Conservation (phyloP, 345 rosid genomes). For the Pistacia vera region DNA sequence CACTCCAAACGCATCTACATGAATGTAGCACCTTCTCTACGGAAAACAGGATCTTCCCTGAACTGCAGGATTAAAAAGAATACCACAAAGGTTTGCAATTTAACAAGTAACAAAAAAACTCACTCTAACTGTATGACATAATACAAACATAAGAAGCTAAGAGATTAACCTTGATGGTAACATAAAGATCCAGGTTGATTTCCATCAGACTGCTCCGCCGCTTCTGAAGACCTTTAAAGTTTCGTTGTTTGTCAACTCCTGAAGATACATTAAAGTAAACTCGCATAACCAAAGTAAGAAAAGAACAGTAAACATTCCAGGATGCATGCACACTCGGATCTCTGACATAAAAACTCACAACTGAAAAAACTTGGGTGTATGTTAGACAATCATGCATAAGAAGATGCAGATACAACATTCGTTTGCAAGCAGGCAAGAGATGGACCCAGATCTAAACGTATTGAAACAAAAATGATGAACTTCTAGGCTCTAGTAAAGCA, state of each 20-base stretch:
- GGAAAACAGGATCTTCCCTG: slow-evolving; percentile 93
- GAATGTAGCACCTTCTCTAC: slow-evolving; percentile 90
- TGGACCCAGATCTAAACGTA: too few relatives aligned
- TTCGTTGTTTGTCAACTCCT: slow-evolving; percentile 87
- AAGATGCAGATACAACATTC: neutral
- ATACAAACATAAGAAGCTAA: slow-evolving; percentile 3
- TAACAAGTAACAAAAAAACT: too few relatives aligned
- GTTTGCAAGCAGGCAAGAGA: neutral
- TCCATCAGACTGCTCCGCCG: slow-evolving; percentile 97
- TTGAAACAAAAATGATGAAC: neutral
- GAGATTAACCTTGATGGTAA: slow-evolving; percentile 65
- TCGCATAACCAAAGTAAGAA: neutral
- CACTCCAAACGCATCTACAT: slow-evolving; percentile 80
- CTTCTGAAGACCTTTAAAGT: slow-evolving; percentile 69
- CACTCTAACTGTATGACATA: neutral
- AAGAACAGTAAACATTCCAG: neutral
- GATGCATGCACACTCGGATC: neutral
- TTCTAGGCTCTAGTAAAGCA: slow-evolving; percentile 5
- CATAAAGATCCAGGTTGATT: slow-evolving; percentile 95
- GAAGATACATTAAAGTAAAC: slow-evolving; percentile 11
- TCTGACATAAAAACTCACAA: neutral
- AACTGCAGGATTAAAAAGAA: slow-evolving; percentile 46
- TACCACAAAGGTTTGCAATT: too few relatives aligned
- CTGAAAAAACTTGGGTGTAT: neutral
- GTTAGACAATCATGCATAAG: neutral